Evolutionary conservation across 306 rosid species (phyloP).

Genomic region (Psophocarpus tetragonolobus): DNA sequence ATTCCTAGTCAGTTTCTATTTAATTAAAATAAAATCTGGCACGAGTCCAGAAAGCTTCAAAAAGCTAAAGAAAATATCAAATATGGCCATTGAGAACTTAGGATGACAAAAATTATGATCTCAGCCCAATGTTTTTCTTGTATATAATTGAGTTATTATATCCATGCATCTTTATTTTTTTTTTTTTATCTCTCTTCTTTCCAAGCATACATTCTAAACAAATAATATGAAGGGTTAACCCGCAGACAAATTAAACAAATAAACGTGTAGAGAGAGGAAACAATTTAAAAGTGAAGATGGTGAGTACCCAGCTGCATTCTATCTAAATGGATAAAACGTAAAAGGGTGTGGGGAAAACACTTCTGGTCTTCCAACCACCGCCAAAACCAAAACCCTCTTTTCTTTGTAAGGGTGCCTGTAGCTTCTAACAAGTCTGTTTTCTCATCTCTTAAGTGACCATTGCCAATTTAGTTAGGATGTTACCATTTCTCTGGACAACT

Average conservation of each 20-base stretch:
- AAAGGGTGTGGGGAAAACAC: slow-evolving; percentile 56
- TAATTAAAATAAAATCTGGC: slow-evolving; percentile 23
- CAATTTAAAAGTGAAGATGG: slow-evolving; percentile 1
- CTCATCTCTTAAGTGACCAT: slow-evolving; percentile 37
- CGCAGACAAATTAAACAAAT: slow-evolving; percentile 10
- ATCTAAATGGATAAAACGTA: slow-evolving; percentile 45
- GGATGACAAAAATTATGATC: slow-evolving; percentile 56
- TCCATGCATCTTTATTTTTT: too few species aligned
- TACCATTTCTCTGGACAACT: slow-evolving; percentile 60
- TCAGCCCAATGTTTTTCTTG: slow-evolving; percentile 47
- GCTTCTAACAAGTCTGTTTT: slow-evolving; percentile 37
- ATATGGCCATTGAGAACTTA: slow-evolving; percentile 49
- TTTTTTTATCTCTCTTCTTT: too few species aligned
- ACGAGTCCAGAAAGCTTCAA: slow-evolving; percentile 32
- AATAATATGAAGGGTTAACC: slow-evolving; percentile 2
- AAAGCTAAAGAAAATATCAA: slow-evolving; percentile 31
- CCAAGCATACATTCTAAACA: neutral
- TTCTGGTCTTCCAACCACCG: slow-evolving; percentile 67
- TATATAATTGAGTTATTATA: slow-evolving; percentile 21
- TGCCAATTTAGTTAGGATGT: slow-evolving; percentile 50
- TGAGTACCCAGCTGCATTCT: slow-evolving; percentile 36
- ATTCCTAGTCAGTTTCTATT: slow-evolving; percentile 45
- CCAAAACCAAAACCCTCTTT: slow-evolving; percentile 51
- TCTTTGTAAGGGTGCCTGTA: slow-evolving; percentile 30
- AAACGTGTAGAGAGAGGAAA: slow-evolving; percentile 19